Base-by-base conservation (phyloP, 2,329 filamentous ascomycete genomes). In the Cladophialophora bantiana region DNA sequence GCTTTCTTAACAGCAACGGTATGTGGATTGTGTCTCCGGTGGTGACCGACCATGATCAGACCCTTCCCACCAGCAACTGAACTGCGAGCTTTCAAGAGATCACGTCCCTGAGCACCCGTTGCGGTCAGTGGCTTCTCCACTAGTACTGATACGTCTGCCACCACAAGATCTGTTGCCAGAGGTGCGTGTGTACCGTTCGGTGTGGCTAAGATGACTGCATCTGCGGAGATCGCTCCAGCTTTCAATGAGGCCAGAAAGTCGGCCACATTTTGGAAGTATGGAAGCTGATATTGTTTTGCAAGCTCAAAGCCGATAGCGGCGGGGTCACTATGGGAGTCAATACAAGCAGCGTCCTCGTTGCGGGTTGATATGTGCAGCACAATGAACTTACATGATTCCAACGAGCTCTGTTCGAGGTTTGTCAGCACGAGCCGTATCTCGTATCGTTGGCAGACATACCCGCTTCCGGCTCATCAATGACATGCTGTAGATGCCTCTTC, bases 51-150 rank as follows among this genome's bases (percentile, higher is more conserved):
- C 42, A 70, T 35, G 18, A 70, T 2, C 15, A 62, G 45, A 7
- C 13, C 54, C 52, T 55, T 55, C 12, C 52, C 52, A 12, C 10
- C 20, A n/a, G 52, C 20, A n/a, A n/a, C 40, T 7, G n/a, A 4
- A 7, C 40, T 42, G 40, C 40, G 40, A 13, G 40, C 40, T 7
- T 42, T 42, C 13, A 42, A 42, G 15, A 42, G 40, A 5, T n/a
- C 40, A n/a, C 40, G 40, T 55, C 54, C 54, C 18, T 57, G 34
- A 13, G 35, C 26, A 18, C n/a, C 54, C 32, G 54, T 38, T 15
- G 35, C 35, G 15, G 54, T 62, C 6, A 71, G 38, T 15, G 69
- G 69, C 60, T 71, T 71, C 59, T 71, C 68, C 18, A 64, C 53
- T n/a, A 71, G 45, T n/a, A 71, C 42, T n/a, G 67, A 35, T 12